Evolutionary conservation across 768 basidiomycete genomes (phyloP), one percentile per base, ranked within the genome.

Genomic region (Trametes gibbosa): DNA sequence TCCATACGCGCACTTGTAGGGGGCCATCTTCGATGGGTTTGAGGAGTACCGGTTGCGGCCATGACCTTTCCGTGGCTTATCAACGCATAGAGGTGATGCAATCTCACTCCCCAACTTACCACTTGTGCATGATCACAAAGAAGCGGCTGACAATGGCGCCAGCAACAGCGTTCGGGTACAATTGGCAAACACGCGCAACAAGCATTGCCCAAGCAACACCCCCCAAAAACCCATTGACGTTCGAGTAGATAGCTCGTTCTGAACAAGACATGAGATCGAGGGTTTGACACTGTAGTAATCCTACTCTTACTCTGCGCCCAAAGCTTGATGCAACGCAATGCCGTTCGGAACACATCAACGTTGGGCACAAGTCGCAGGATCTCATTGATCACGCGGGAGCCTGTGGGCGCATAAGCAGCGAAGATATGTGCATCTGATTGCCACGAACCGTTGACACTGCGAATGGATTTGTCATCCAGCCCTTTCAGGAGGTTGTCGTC

Each of bases 151-250:
- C 94, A 64, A 99, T 93, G 3, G 92, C 92, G 17, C 95, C 94
- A 12, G 95, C 93, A 56, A 87, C 86, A 4, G 94, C 95, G 62
- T 88, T 97, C 23, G 97, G 97, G 72, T 98, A 99, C 56, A 99
- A 75, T 69, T 99, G 97, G 75, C 97, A 99, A 79, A 98, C 94
- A 71, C 97, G 87, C 47, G 97, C 97, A 12, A 98, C 95, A 40
- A 98, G 84, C 80, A 98, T 90, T 1, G 96, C 92, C 97, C 97
- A 99, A 25, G 95, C 96, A 3, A 98, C 96, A 69, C 97, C 97
- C 58, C 97, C 97, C 25, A 96, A 82, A 74, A 98, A 99, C 17
- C 96, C 97, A 66, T 93, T 94, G 16, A 98, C 93, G 72, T 99
- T 99, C 1, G 95, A 96, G 73, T 98, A 98, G 59, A 99, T 96